These are phyloP conservation scores for Capsicum rhomboideum DNA, from an alignment of 257 asterid genomes.

Conservation along the genomic window DNA sequence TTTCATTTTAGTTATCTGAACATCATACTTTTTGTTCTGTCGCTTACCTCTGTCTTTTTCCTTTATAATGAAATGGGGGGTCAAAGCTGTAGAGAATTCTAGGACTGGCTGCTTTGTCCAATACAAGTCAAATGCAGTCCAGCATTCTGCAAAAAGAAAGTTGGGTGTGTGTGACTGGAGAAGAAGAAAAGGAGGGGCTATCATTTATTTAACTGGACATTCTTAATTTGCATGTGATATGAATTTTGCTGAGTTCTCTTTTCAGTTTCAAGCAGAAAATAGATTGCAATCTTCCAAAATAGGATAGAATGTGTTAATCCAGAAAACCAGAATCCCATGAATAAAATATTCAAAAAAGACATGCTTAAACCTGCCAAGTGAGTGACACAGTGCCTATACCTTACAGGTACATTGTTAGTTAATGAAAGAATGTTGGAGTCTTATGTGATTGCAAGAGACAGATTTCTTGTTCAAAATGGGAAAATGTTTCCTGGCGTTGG, in stretches of 20 bases:
- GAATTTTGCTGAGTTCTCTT: not conserved
- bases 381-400: conserved; percentile 7
- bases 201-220: no score
- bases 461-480: conserved; percentile 89
- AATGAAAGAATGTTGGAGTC: conserved; percentile 99
- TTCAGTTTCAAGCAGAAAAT: not conserved
- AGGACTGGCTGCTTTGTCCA: no score
- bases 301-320: not conserved
- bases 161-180: no score
- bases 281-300: not conserved
- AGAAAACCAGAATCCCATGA: conserved; percentile 1
- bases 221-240: not conserved
- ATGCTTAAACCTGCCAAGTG: conserved; percentile 3
- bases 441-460: conserved; percentile 93
- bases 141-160: no score
- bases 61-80: no score
- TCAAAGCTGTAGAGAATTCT: no score
- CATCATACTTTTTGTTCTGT: no score
- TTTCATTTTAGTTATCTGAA: no score
- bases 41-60: no score
- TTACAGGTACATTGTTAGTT: conserved; percentile 87
- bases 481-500: conserved; percentile 94
- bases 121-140: no score
- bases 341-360: not conserved
- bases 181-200: no score